Conservation (phyloP, 768 basidiomycete species). For the Paxillus rubicundulus region DNA sequence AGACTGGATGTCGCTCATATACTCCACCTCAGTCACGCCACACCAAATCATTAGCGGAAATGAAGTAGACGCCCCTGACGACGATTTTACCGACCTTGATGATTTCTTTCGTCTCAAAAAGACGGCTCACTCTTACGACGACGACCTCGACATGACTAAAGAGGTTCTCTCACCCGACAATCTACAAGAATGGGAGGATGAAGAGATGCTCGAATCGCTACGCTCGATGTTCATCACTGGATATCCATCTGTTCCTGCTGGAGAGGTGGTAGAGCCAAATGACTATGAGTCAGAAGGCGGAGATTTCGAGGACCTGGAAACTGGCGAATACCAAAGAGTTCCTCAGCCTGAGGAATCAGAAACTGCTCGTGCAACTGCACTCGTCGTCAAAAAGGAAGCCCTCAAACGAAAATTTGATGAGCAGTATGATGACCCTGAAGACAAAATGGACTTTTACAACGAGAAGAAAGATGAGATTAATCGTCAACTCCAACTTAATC, state of each 20-base stretch:
- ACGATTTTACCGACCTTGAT: slow-evolving; percentile 40
- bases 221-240: slow-evolving; percentile 90
- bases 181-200: slow-evolving; percentile 78
- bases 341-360: slow-evolving; percentile 19
- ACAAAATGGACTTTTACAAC: slow-evolving; percentile 84
- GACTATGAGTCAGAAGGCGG: slow-evolving; percentile 40
- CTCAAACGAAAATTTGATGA: slow-evolving; percentile 96
- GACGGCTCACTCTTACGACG: slow-evolving; percentile 37
- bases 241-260: slow-evolving; percentile 33
- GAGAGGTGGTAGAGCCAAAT: slow-evolving; percentile 37
- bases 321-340: slow-evolving; percentile 11
- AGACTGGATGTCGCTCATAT: slow-evolving; percentile 87
- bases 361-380: slow-evolving; percentile 45
- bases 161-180: slow-evolving; percentile 47
- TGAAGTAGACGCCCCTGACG: background rate
- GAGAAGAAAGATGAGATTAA: slow-evolving; percentile 91
- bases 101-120: slow-evolving; percentile 71
- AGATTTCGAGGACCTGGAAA: slow-evolving; percentile 44
- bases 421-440: slow-evolving; percentile 89
- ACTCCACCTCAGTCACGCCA: slow-evolving; percentile 65
- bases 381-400: slow-evolving; percentile 84
- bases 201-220: slow-evolving; percentile 82
- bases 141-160: slow-evolving; percentile 70
- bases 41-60: slow-evolving; percentile 57
- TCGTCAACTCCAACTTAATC: slow-evolving; percentile 77